Base-by-base conservation (phyloP, 441 rosid genomes). In the Syzygium malaccense region DNA sequence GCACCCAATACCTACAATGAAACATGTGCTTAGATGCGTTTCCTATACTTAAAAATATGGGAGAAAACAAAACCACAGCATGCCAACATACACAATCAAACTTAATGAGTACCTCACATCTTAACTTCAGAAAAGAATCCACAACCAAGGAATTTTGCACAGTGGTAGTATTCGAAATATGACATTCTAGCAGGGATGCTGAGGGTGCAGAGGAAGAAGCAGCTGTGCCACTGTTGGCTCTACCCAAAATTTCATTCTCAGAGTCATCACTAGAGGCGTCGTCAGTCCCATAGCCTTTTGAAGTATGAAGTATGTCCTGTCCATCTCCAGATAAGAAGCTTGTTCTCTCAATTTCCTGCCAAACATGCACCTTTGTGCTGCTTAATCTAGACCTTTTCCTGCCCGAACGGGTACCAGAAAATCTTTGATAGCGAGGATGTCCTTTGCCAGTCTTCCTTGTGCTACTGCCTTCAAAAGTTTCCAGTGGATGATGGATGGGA, bases 401-500 rank as follows among this genome's bases (percentile, higher is more conserved):
- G 90, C 95, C 90, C 90, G 94, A 88, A 89, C 94, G 96, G 30
- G 86, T 83, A 86, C 90, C 92, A 55, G 93, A 75, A 90, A 91
- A 91, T 88, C 94, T 92, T 90, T 87, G 94, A 93, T 93, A 90
- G 33, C 60, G 94, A 87, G 92, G 92, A 87, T 91, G 96, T 87
- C 93, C 94, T 92, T 95, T 94, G 88, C 92, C 87, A 57, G 92
- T 91, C 91, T 90, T 96, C 93, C 93, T 94, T 78, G 90, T 86
- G 66, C 85, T 86, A 90, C 45, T 92, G 84, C 95, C 93, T 83
- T 89, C 93, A 91, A 93, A 92, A 93, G 94, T 94, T 95, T 98
- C 99, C 92, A 98, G 99, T 23, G 99, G 99, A 94, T 97, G 99
- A 92, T 95, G 99, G 91, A 98, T 96, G 88, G 89, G 95, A 85